These are phyloP conservation scores for Stephania japonica DNA, from an alignment of 164 flowering plant genomes.

Conservation along the genomic window DNA sequence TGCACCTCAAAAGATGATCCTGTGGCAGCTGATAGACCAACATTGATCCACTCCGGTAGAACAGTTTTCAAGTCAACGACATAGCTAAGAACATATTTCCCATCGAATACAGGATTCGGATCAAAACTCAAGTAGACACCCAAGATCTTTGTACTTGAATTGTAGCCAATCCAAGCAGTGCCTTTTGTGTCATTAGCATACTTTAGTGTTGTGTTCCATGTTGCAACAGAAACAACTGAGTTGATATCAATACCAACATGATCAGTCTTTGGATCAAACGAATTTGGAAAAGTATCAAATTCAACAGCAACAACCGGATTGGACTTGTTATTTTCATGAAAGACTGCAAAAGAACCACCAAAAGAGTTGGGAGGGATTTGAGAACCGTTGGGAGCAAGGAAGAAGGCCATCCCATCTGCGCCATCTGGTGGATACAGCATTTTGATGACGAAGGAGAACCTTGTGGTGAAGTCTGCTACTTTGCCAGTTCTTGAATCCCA, in stretches of 20 bases:
- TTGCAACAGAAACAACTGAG: slow-evolving; percentile 4
- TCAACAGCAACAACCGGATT: slow-evolving; percentile 25
- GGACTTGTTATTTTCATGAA: slow-evolving; percentile 13
- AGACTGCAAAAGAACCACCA: slow-evolving; percentile 41
- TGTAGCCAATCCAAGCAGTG: slow-evolving; percentile 21
- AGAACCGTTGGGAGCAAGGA: slow-evolving; percentile 27
- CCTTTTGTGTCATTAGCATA: background rate
- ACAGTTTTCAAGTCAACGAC: slow-evolving; percentile 15
- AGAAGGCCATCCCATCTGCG: slow-evolving; percentile 20
- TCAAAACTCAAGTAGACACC: slow-evolving; percentile 17
- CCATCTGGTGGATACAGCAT: slow-evolving; percentile 7
- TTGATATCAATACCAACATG: slow-evolving; percentile 40
- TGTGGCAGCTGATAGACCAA: slow-evolving; percentile 23
- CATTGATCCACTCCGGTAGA: slow-evolving; percentile 13
- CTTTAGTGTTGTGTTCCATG: slow-evolving; percentile 15
- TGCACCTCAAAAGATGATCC: slow-evolving; percentile 3
- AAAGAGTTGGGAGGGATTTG: slow-evolving; percentile 28
- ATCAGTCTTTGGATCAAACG: slow-evolving; percentile 25
- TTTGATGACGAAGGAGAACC: slow-evolving; percentile 1
- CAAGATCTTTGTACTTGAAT: slow-evolving; percentile 12
- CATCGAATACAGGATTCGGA: slow-evolving; percentile 5
- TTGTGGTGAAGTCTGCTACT: slow-evolving; percentile 9
- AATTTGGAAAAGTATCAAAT: slow-evolving; percentile 25
- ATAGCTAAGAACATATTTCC: slow-evolving; percentile 11
- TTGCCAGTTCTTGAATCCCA: background rate